These are phyloP conservation scores for Nitzschia putrida DNA, from an alignment of 108 stramenopile species.

Conservation along the genomic window DNA sequence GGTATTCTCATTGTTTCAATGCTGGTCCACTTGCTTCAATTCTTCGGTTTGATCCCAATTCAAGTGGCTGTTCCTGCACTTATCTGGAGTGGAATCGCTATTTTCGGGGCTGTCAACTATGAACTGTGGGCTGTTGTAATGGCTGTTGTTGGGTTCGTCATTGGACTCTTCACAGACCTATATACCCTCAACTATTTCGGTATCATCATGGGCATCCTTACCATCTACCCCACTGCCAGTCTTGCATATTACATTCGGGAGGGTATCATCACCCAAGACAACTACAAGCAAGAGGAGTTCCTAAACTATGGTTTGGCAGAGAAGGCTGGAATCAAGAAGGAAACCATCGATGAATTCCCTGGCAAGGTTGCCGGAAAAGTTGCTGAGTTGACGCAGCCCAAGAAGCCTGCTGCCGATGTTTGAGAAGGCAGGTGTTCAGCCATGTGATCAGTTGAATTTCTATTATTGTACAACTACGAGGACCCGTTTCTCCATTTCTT, in stretches of 20 bases:
- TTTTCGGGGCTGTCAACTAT: slow-evolving; percentile 30
- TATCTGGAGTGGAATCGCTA: slow-evolving; percentile 23
- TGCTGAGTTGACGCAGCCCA: neutral
- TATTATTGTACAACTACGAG: too few relatives aligned
- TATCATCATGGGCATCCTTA: slow-evolving; percentile 8
- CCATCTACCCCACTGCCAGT: slow-evolving; percentile 27
- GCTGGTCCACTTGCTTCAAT: slow-evolving; percentile 7
- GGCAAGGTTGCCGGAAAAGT: neutral
- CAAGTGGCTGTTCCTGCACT: slow-evolving; percentile 20
- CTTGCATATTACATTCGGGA: slow-evolving; percentile 17
- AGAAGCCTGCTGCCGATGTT: neutral
- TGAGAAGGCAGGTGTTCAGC: neutral
- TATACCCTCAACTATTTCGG: slow-evolving; percentile 17
- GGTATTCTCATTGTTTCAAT: slow-evolving; percentile 7
- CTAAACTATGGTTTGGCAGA: slow-evolving; percentile 13
- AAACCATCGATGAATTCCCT: neutral
- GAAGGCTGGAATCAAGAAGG: slow-evolving; percentile 14
- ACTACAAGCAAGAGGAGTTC: slow-evolving; percentile 27
- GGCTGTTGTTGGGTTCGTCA: slow-evolving; percentile 19
- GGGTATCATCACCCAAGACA: slow-evolving; percentile 26
- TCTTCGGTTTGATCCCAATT: slow-evolving; percentile 18
- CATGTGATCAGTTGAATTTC: too few relatives aligned
- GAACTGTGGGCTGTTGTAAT: slow-evolving; percentile 27
- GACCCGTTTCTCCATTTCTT: too few relatives aligned
- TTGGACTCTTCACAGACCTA: slow-evolving; percentile 17